These are phyloP conservation scores for Colletotrichum cereale DNA, from an alignment of 2,329 filamentous ascomycete species.

Conservation along the genomic window DNA sequence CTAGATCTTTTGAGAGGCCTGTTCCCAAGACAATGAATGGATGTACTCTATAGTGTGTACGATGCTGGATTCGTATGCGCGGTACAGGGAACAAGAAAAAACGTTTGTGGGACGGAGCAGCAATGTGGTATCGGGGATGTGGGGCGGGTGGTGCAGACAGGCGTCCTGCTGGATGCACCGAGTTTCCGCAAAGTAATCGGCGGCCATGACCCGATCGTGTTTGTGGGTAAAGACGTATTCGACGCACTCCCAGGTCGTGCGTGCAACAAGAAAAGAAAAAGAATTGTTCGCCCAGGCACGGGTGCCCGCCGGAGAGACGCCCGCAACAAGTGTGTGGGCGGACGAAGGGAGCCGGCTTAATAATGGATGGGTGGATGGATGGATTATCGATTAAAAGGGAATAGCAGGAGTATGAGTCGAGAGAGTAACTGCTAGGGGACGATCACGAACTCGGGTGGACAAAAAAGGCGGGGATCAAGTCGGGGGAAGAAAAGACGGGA, in stretches of 20 bases:
- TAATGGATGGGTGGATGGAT: background rate
- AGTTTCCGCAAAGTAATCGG: background rate
- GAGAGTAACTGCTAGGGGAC: slow-evolving; percentile 23
- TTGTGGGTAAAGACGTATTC: background rate
- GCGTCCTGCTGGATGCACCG: background rate
- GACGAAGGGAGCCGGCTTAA: background rate
- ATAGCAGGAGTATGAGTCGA: background rate
- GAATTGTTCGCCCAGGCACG: background rate
- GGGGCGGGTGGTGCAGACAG: background rate
- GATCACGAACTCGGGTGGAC: slow-evolving; percentile 25
- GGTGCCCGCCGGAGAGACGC: background rate
- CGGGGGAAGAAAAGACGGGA: slow-evolving; percentile 3
- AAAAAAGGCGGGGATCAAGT: slow-evolving; percentile 27
- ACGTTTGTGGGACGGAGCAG: background rate
- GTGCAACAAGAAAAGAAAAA: background rate
- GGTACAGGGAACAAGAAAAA: background rate
- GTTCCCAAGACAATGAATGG: background rate
- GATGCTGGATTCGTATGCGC: background rate
- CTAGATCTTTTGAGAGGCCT: background rate
- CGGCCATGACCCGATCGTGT: background rate
- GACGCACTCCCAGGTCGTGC: background rate
- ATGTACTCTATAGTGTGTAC: background rate
- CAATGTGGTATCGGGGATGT: background rate
- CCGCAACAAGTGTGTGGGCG: background rate
- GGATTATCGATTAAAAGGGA: background rate